Evolutionary conservation across 1,284 basidiomycete species (phyloP).

Genomic region (Cutaneotrichosporon dermatis): DNA sequence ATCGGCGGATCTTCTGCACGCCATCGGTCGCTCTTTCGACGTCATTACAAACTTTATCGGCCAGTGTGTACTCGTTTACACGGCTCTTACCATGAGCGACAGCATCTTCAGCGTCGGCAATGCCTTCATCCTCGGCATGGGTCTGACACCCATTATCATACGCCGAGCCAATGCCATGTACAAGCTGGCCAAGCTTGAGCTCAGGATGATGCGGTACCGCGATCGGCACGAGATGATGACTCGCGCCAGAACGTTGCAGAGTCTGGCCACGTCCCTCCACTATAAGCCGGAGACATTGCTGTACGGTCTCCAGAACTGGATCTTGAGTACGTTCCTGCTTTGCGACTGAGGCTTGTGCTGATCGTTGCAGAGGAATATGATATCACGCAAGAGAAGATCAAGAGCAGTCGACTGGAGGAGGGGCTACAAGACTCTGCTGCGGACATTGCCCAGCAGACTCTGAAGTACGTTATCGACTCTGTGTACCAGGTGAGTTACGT

Average conservation of each 20-base stretch:
- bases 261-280: constrained; percentile 62
- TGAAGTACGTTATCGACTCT: background rate
- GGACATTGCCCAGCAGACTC: background rate
- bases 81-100: background rate
- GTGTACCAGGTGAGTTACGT: background rate
- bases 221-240: background rate
- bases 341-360: too few species aligned
- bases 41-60: background rate
- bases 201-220: background rate
- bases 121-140: constrained; percentile 2
- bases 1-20: background rate
- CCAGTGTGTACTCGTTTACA: background rate
- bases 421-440: background rate
- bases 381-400: too few species aligned
- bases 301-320: constrained; percentile 78
- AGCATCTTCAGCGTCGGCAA: background rate
- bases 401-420: too few species aligned
- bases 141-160: constrained; percentile 7
- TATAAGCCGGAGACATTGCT: constrained; percentile 67
- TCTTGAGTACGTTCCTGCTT: constrained; percentile 63
- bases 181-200: background rate
- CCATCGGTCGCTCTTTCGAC: background rate
- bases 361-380: too few species aligned
- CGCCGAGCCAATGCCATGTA: background rate
- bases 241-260: constrained; percentile 51